Evolutionary conservation across 2,329 filamentous ascomycete genomes (phyloP), one percentile per base, ranked within the genome.

Genomic region (Phialophora chinensis): DNA sequence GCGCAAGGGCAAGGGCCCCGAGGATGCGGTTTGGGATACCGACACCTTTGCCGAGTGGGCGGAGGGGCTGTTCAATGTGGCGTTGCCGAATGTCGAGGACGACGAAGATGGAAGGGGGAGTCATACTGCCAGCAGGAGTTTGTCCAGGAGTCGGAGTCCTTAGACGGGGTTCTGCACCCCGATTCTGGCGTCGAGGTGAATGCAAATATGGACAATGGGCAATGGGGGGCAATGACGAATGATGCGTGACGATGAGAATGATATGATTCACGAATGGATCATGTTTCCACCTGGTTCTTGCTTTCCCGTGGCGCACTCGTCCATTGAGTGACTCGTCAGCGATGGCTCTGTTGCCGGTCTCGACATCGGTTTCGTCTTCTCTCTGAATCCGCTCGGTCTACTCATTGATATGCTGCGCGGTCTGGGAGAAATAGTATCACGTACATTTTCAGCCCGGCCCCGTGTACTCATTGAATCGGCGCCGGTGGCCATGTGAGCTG

Each of bases 1-100:
- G 74, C 76, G 0, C 72, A 87, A 87, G 73, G 85, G 85, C n/a
- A 88, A 88, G 72, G 85, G 83, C 0, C 79, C 84, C 47, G 86
- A 87, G 72, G 85, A 87, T 73, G 86, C 85, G 44, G 82, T 89
- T 4, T 89, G 87, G 87, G 87, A 89, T 74, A 81, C 86, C 6
- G 86, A 89, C 69, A 84, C 85, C 5, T 90, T 90, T 76, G 82
- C 80, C 1, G 87, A 88, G 72, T 89, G 87, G 83, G 86, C 85
- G 68, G 84, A 83, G 64, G 79, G 81, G 44, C 79, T 88, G 1
- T 90, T 90, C 75, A 79, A 80, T 55, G 73, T 77, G 7, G 74
- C 74, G 25, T 68, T 78, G 31, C 75, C 73, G 20, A 72, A 75
- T 69, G 65, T 60, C 8, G 72, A 70, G 27, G 72, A 71, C 47